phyloP scores from a whole-genome alignment of 148 eudicot genomes.

The Beta vulgaris region DNA sequence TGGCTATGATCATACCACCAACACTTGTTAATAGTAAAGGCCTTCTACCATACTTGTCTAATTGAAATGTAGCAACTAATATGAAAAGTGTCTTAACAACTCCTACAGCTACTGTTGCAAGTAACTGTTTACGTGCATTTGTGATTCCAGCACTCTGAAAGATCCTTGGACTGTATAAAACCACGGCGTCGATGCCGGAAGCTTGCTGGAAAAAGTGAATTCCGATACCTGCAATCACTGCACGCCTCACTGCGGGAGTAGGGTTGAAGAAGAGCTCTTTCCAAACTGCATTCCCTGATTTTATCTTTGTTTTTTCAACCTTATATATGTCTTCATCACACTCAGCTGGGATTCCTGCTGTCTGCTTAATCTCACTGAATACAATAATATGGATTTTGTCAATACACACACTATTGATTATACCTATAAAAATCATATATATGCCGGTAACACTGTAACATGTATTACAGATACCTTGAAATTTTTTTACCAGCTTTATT shows the following conservation, averaged over 20 bases:
- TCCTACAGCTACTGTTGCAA: slow-evolving; percentile 70
- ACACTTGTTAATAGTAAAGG: slow-evolving; percentile 53
- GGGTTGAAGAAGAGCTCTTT: slow-evolving; percentile 52
- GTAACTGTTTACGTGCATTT: slow-evolving; percentile 33
- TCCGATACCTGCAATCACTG: slow-evolving; percentile 55
- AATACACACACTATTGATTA: too few species aligned
- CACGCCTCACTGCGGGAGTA: slow-evolving; percentile 49
- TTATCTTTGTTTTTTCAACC: slow-evolving; percentile 30
- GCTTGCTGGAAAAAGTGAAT: slow-evolving; percentile 78
- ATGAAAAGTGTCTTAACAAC: slow-evolving; percentile 56
- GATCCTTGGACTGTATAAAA: slow-evolving; percentile 62
- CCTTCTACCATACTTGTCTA: slow-evolving; percentile 60
- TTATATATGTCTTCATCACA: slow-evolving; percentile 57
- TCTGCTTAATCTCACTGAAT: slow-evolving; percentile 51
- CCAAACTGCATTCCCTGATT: slow-evolving; percentile 51
- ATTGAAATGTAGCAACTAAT: slow-evolving; percentile 54
- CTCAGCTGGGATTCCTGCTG: slow-evolving; percentile 61
- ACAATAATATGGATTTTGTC: neutral
- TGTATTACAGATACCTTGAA: too few species aligned
- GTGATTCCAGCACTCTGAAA: slow-evolving; percentile 61
- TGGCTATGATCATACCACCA: slow-evolving; percentile 56
- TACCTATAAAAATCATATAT: too few species aligned
- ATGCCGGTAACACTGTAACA: too few species aligned
- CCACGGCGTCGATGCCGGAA: slow-evolving; percentile 68
- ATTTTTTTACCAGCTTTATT: too few species aligned